Base-by-base conservation (phyloP, 2,329 filamentous ascomycete species). In the Aquanectria penicillioides region DNA sequence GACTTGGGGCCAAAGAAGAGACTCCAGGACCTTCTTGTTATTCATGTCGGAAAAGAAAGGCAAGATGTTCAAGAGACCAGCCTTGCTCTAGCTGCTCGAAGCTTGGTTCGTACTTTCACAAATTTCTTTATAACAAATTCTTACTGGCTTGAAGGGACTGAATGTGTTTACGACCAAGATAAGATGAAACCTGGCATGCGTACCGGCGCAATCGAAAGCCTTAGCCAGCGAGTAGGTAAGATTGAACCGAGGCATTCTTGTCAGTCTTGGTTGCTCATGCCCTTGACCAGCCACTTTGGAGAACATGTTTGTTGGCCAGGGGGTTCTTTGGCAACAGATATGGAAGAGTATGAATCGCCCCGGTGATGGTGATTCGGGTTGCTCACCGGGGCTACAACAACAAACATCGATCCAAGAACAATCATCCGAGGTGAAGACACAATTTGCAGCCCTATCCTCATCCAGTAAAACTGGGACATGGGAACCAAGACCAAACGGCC, bases 21-120 rank as follows among this genome's bases (percentile, higher is more conserved):
- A 6, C 25, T 3, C 34, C 38, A 3, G 55, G 48, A 2, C 55
- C 55, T 17, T 51, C 55, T 18, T 81, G 78, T 41, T 77, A 79
- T 49, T 72, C 76, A 0, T 82, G 79, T 63, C 75, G 78, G 5
- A 77, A 74, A 48, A 80, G 78, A 62, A 81, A 82, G 47, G 75
- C 79, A 13, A 78, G 77, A 37, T 81, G 79, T 65, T 76, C 77
- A 22, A 69, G 78, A 18, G 67, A 71, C 23, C 75, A 78, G 43
- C 79, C 79, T 7, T 81, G 80, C 57, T 75, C 77, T 3, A 55
- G 12, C 20, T 55, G 52, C 15, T 20, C 43, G 3, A 55, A 55
- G 8, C 43, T 55, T 8, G 43, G 43, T 25, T n/a, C n/a, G n/a
- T n/a, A n/a, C n/a, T n/a, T n/a, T n/a, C n/a, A n/a, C n/a, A n/a